Conservation (phyloP, 257 asterid genomes). For the Verbascum thapsus region DNA sequence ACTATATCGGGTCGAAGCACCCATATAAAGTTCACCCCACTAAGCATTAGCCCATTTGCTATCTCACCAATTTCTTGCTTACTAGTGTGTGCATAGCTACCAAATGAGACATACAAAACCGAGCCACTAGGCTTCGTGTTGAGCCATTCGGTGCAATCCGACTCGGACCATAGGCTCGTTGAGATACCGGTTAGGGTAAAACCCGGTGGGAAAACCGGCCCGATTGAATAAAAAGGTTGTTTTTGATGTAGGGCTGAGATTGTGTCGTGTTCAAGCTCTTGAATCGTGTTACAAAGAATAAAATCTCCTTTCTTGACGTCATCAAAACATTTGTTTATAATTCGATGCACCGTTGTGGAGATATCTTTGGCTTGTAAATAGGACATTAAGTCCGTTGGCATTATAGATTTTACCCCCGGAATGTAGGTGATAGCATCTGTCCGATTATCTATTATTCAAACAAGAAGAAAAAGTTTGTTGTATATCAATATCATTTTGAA, state of each 20-base stretch:
- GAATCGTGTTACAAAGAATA: slow-evolving; percentile 56
- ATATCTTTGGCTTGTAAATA: slow-evolving; percentile 42
- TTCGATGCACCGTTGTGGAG: slow-evolving; percentile 33
- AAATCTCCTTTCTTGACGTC: slow-evolving; percentile 56
- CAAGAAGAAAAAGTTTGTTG: background rate
- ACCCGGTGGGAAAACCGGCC: slow-evolving; percentile 50
- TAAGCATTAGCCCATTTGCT: slow-evolving; percentile 54
- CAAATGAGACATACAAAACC: slow-evolving; percentile 63
- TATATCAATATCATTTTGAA: background rate
- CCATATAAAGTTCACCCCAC: slow-evolving; percentile 66
- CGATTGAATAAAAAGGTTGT: slow-evolving; percentile 61
- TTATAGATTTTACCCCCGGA: slow-evolving; percentile 53
- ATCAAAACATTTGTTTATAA: slow-evolving; percentile 41
- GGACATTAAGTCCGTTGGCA: slow-evolving; percentile 51
- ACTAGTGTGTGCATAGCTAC: slow-evolving; percentile 52
- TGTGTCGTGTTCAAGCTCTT: slow-evolving; percentile 53
- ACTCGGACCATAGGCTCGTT: slow-evolving; percentile 56
- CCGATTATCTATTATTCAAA: slow-evolving; percentile 34
- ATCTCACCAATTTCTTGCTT: slow-evolving; percentile 46
- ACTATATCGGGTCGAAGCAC: slow-evolving; percentile 56
- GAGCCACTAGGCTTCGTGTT: slow-evolving; percentile 51
- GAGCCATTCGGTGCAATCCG: slow-evolving; percentile 60
- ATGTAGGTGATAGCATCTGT: slow-evolving; percentile 44
- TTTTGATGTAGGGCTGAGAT: slow-evolving; percentile 40
- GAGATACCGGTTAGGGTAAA: slow-evolving; percentile 31